Evolutionary conservation across 768 basidiomycete genomes (phyloP).

Genomic region (Grammothele lineata): DNA sequence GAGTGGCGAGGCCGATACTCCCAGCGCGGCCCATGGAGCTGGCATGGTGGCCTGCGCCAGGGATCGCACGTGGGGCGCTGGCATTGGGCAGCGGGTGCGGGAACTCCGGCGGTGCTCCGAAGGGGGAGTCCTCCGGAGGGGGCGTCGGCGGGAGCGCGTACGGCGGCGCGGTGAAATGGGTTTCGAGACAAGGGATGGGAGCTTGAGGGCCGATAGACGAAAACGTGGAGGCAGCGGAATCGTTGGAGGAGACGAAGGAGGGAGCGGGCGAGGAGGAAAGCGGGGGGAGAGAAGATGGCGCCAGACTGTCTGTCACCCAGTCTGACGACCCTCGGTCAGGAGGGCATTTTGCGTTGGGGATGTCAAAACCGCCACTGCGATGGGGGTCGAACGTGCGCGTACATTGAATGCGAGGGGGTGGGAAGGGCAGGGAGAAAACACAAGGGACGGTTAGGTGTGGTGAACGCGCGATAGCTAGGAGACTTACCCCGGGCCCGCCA

Average conservation of each 20-base stretch:
- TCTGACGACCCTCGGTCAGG: constrained; percentile 91
- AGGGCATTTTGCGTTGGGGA: constrained; percentile 89
- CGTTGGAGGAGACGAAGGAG: constrained; percentile 13
- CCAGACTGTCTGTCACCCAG: constrained; percentile 92
- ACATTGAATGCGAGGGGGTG: neutral
- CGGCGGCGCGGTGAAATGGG: constrained; percentile 6
- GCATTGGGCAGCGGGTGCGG: constrained; percentile 10
- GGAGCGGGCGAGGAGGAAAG: constrained; percentile 38
- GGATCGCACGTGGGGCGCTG: constrained; percentile 26
- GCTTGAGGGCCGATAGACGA: constrained; percentile 32
- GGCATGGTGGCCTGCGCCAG: constrained; percentile 12
- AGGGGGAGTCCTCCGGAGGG: constrained; percentile 19
- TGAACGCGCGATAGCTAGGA: neutral
- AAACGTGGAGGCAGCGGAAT: constrained; percentile 30
- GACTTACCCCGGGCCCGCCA: constrained; percentile 83
- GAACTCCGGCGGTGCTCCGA: constrained; percentile 13
- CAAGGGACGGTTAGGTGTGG: neutral
- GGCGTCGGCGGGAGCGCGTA: constrained; percentile 28
- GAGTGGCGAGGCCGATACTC: constrained; percentile 50
- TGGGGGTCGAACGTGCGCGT: neutral
- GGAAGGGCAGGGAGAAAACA: too few species aligned
- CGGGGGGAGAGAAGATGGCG: constrained; percentile 43
- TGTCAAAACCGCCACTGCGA: constrained; percentile 92
- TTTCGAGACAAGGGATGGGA: constrained; percentile 12
- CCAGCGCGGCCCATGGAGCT: constrained; percentile 35